These are phyloP conservation scores for Lophium mytilinum DNA, from an alignment of 495 filamentous ascomycete genomes.

Conservation along the genomic window DNA sequence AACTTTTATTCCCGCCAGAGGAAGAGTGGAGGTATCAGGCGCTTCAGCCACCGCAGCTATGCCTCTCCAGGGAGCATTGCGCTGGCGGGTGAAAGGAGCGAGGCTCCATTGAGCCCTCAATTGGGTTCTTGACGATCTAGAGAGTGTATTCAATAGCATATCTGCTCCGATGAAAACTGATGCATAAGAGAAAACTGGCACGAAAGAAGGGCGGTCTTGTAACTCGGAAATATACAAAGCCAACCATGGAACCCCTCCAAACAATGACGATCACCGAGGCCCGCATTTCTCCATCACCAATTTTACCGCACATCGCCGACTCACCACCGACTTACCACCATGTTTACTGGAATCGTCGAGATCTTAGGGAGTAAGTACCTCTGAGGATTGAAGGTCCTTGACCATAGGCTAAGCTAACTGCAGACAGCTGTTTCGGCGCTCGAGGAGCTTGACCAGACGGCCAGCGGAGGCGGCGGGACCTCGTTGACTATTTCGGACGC, in stretches of 20 bases:
- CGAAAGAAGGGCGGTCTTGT: neutral
- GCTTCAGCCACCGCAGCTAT: slow-evolving; percentile 2
- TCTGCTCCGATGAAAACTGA: neutral
- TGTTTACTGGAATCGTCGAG: slow-evolving; percentile 98
- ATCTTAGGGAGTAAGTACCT: slow-evolving; percentile 71
- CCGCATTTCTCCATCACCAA: neutral
- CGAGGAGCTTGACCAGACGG: slow-evolving; percentile 65
- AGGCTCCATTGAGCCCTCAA: slow-evolving; percentile 7
- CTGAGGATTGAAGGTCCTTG: slow-evolving; percentile 3
- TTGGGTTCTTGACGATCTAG: neutral
- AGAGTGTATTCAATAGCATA: neutral
- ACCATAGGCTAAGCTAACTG: slow-evolving; percentile 27
- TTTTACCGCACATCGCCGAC: slow-evolving; percentile 2
- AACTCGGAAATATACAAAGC: too few species aligned
- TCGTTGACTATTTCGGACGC: slow-evolving; percentile 79
- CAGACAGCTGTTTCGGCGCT: slow-evolving; percentile 69
- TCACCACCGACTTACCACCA: slow-evolving; percentile 37
- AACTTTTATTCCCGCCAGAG: slow-evolving; percentile 77
- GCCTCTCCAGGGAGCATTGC: neutral
- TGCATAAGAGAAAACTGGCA: neutral
- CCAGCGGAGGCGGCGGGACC: slow-evolving; percentile 64
- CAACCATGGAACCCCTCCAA: neutral
- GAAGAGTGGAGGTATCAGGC: slow-evolving; percentile 14
- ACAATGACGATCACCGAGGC: slow-evolving; percentile 16
- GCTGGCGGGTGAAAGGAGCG: neutral